Evolutionary conservation across 2,329 filamentous ascomycete genomes (phyloP).

Genomic region (Colletotrichum sp.): DNA sequence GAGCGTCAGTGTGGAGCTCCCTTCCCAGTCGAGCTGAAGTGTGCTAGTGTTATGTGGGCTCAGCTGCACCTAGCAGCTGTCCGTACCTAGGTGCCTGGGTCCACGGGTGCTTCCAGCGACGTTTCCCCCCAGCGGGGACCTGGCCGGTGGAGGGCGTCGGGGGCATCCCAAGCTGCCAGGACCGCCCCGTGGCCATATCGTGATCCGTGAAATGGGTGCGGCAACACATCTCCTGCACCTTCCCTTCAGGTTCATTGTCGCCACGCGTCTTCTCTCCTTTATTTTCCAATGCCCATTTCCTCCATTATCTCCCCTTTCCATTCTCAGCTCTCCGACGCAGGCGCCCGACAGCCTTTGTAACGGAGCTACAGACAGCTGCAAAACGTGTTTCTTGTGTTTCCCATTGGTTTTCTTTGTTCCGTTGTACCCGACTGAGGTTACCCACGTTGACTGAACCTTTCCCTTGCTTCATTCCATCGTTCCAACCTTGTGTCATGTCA

Average conservation of each 20-base stretch:
- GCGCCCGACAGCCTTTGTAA: not conserved
- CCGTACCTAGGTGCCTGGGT: not conserved
- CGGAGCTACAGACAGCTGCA: not conserved
- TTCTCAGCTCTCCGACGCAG: not conserved
- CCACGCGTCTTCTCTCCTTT: constrained; percentile 20
- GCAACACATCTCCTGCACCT: not conserved
- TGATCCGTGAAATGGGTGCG: constrained; percentile 13
- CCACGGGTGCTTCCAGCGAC: not conserved
- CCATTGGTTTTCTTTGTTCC: not conserved
- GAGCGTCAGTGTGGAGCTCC: not conserved
- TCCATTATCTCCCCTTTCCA: not conserved
- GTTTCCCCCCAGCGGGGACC: not conserved
- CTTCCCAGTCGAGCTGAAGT: not conserved
- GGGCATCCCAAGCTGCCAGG: not conserved
- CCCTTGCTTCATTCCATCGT: not conserved
- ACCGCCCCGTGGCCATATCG: constrained; percentile 5
- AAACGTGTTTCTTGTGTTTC: not conserved
- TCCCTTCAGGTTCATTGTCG: not conserved
- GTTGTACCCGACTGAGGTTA: not conserved
- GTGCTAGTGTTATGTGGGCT: not conserved
- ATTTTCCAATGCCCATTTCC: not conserved
- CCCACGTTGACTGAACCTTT: not conserved
- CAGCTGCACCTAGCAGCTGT: not conserved
- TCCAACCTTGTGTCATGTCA: not conserved
- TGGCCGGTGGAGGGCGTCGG: not conserved